Conservation (phyloP, 352 stramenopile species). For the Pythium insidiosum region DNA sequence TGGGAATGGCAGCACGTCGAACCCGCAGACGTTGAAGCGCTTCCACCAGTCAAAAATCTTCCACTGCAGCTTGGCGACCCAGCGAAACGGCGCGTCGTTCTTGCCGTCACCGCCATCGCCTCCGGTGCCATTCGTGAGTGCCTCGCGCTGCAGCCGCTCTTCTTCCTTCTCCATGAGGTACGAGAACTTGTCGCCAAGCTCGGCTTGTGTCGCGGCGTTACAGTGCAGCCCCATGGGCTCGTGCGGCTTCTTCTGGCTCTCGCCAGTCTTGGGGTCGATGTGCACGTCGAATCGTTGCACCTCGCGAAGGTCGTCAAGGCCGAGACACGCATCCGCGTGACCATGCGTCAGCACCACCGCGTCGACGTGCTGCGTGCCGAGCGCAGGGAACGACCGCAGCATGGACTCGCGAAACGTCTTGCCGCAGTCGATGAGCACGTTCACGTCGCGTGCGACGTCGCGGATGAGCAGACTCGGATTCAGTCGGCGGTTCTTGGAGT, state of each 20-base stretch:
- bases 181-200: slow-evolving; percentile 63
- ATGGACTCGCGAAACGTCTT: slow-evolving; percentile 85
- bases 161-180: slow-evolving; percentile 60
- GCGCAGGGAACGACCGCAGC: slow-evolving; percentile 49
- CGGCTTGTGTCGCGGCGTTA: slow-evolving; percentile 36
- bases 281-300: slow-evolving; percentile 52
- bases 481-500: slow-evolving; percentile 69
- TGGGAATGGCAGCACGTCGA: slow-evolving; percentile 59
- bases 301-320: slow-evolving; percentile 80
- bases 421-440: slow-evolving; percentile 82
- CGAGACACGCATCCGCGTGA: slow-evolving; percentile 77
- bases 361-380: slow-evolving; percentile 48
- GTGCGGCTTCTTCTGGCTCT: slow-evolving; percentile 42
- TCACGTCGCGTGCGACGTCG: slow-evolving; percentile 23
- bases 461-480: slow-evolving; percentile 78
- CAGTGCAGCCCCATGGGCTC: slow-evolving; percentile 60
- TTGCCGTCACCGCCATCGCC: neutral
- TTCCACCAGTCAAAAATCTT: slow-evolving; percentile 43
- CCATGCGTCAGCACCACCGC: slow-evolving; percentile 78
- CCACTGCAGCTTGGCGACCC: slow-evolving; percentile 73
- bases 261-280: slow-evolving; percentile 47
- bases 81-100: slow-evolving; percentile 34
- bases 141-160: slow-evolving; percentile 4
- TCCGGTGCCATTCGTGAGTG: neutral
- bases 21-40: slow-evolving; percentile 34